Base-by-base conservation (phyloP, 2,329 filamentous ascomycete species). In the Botrytis cinerea region DNA sequence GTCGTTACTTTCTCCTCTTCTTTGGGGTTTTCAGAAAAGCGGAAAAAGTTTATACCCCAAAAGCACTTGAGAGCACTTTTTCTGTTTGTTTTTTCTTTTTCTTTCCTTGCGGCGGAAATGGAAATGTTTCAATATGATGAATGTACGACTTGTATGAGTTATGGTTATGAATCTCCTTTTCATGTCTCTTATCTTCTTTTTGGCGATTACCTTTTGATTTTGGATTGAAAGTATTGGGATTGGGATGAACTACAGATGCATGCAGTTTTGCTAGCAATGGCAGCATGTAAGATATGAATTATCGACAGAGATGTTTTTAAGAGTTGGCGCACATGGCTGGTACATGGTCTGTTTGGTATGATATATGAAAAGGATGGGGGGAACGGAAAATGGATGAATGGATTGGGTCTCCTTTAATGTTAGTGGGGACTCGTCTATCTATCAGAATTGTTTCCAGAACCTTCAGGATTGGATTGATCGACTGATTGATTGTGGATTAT, bases 61-160 rank as follows among this genome's bases (percentile, higher is more conserved):
- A 77, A 76, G 76, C 75, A 76, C 77, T 51, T 69, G 57, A 72
- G 73, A 43, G 51, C 40, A 38, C 40, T 57, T 59, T 48, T 40
- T 48, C 9, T 28, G 25, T 63, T 57, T 61, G 51, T 43, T 57
- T 59, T 63, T 57, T 61, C 46, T 43, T 61, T 59, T 61, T 70
- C 73, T 61, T 62, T 69, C 72, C 70, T 72, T 62, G 25, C 73
- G 74, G 46, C 63, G 71, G 67, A 46, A 71, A 61, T 57, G 38
- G 35, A 48, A 59, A 76, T 78, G 78, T 80, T 77, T 77, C 73
- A 75, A 78, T 79, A 68, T 68, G 46, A 78, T 74, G 77, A 79
- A 72, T 79, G 76, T 79, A 80, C 75, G 78, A 77, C 75, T 77
- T 79, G 76, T 79, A 80, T 76, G 78, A 76, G 76, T 77, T 78